Evolutionary conservation across 352 stramenopile species (phyloP).

Genomic region (Albugo laibachii): DNA sequence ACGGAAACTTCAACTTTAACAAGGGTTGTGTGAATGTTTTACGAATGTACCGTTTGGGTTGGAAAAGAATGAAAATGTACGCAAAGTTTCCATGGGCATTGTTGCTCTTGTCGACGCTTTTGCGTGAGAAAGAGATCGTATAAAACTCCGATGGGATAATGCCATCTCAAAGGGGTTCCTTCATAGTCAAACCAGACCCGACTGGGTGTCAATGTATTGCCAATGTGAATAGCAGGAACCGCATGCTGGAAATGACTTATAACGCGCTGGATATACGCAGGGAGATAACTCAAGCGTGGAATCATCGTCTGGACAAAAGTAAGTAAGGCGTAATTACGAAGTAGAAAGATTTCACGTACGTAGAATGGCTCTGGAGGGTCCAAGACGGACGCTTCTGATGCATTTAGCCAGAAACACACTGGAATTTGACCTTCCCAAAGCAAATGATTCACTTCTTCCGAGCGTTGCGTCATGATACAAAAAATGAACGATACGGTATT

Average conservation of each 20-base stretch:
- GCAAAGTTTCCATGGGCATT: constrained; percentile 33
- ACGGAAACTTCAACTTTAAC: background rate
- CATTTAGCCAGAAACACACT: no score
- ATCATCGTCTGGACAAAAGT: constrained; percentile 31
- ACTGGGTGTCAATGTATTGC: constrained; percentile 18
- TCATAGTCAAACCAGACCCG: constrained; percentile 56
- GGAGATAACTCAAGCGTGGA: constrained; percentile 60
- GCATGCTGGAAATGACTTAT: constrained; percentile 65
- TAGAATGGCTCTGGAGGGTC: no score
- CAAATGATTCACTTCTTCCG: no score
- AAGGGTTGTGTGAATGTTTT: background rate
- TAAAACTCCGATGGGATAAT: constrained; percentile 53
- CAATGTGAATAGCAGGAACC: constrained; percentile 23
- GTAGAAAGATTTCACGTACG: no score
- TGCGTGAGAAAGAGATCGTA: constrained; percentile 23
- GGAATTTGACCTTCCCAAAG: no score
- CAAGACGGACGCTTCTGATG: no score
- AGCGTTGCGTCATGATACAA: no score
- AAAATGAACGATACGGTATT: no score
- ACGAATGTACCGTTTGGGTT: constrained; percentile 14
- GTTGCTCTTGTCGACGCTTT: background rate
- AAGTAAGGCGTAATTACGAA: no score
- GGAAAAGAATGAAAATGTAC: constrained; percentile 71
- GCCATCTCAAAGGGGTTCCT: constrained; percentile 46
- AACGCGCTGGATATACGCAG: constrained; percentile 44